Evolutionary conservation across 176 grass and related monocot genomes (phyloP), one percentile per base, ranked within the genome.

Genomic region (Zea mays): DNA sequence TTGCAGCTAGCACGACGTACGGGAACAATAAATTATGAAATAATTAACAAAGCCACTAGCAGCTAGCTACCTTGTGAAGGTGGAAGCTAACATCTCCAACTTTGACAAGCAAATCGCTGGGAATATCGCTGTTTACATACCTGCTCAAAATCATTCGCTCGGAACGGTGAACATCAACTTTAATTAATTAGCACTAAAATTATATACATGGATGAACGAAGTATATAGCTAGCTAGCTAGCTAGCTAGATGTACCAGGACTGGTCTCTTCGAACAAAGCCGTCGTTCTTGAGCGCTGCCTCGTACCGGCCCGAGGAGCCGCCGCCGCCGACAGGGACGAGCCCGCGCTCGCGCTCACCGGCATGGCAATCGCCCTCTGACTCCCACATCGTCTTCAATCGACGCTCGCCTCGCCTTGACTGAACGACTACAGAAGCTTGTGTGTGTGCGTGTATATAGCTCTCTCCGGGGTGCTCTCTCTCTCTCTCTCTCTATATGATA

Each of bases 61-160:
- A 39, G 38, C 38, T 39, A 39, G 44, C 44, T 46, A 46, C 96
- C 96, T 95, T 99, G 89, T 99, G 96, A 78, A 99, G 89, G 80
- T 95, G 90, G 85, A 99, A 99, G 90, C 85, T 95, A 62, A 85
- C 65, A 33, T 79, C 89, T 64, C 85, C 90, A 45, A 99, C 90
- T 85, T 79, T 90, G 64, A 92, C 79, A 10, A 99, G 87, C 83
- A 95, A 85, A 90, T 99, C 87, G 73, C 92, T 99, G 36, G 96
- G 96, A 56, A 99, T 99, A 34, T 95, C 96, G 14, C 92, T 99
- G 79, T 93, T 90, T 10, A 95, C 87, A 65, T 89, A 89, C 87
- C 96, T 99, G 78, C 58, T 62, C 82, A 81, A 73, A 50, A 57
- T 54, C 6, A 17, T 37, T 14, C 27, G 27, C 27, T 27, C 19